A percentile compares a stretch with the other conserved stretches of the same genome.
Evolutionary conservation across 2,329 filamentous ascomycete species (phyloP).

Genomic region (Stylonectria norvegica): DNA sequence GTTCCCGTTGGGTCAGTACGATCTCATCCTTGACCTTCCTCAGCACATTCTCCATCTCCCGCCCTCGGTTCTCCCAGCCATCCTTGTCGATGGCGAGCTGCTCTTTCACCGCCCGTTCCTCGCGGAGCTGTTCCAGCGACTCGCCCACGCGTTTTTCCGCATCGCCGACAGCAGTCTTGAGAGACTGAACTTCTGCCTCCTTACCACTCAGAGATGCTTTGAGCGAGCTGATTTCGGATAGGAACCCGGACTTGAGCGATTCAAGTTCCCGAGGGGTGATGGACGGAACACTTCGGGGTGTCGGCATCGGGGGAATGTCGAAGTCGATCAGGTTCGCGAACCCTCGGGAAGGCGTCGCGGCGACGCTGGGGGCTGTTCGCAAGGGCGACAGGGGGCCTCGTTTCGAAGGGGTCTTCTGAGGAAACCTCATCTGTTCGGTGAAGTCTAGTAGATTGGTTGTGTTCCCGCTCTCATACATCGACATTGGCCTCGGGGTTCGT

Average conservation of each 20-base stretch:
- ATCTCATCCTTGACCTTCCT: constrained; percentile 80
- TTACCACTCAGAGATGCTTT: constrained; percentile 89
- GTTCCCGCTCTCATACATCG: constrained; percentile 47
- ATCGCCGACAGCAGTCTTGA: constrained; percentile 84
- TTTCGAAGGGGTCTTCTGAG: constrained; percentile 48
- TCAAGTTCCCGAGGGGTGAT: constrained; percentile 92
- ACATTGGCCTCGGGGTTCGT: constrained; percentile 34
- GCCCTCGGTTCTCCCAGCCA: constrained; percentile 78
- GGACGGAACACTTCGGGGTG: constrained; percentile 84
- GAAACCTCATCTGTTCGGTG: constrained; percentile 64
- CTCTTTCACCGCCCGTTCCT: constrained; percentile 69
- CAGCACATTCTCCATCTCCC: constrained; percentile 81
- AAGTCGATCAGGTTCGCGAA: constrained; percentile 68
- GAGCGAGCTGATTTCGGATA: constrained; percentile 91
- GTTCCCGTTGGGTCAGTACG: constrained; percentile 71
- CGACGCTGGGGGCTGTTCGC: constrained; percentile 28
- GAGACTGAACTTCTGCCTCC: constrained; percentile 82
- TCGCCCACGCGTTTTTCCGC: constrained; percentile 90
- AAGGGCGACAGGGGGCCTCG: constrained; percentile 30
- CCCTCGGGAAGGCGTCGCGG: constrained; percentile 47
- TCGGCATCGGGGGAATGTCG: constrained; percentile 90
- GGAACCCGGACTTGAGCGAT: constrained; percentile 82
- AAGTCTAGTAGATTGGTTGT: constrained; percentile 86
- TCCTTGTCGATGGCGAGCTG: constrained; percentile 71
- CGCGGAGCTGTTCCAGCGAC: constrained; percentile 76